Evolutionary conservation across 2,329 filamentous ascomycete species (phyloP), one percentile per base, ranked within the genome.

Genomic region (Aotearoamyces nothofagi): DNA sequence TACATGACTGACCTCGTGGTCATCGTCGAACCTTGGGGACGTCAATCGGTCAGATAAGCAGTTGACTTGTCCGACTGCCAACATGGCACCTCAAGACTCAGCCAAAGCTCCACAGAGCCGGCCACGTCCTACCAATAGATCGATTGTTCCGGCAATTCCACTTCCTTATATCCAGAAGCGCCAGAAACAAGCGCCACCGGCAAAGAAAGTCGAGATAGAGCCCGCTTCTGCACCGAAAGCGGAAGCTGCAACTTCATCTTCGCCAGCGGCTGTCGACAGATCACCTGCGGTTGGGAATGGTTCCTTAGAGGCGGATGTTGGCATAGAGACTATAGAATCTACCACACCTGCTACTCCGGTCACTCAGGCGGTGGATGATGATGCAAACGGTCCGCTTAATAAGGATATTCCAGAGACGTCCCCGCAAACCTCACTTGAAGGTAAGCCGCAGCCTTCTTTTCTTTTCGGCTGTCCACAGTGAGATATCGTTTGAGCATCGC

Each of bases 1-100:
- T 47, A 43, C 44, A 48, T 47, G 43, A 47, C 44, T 43, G 38
- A 30, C 26, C 27, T 27, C 17, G 32, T 38, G 47, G 47, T 47
- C 44, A 44, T 41, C 40, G 47, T 46, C 47, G 35, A 48, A 46
- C 47, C 45, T 49, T 47, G 47, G 47, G 47, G 47, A 51, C 43
- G 46, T 49, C 47, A 38, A 36, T 40, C 27, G 32, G 27, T 32
- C 26, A 27, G 34, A 27, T 17, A 28, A 31, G 20, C 19, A 32
- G 16, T 17, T 32, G 15, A 25, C 23, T 26, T 25, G 9, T 23
- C 23, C 17, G 20, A 32, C 19, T 30, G 28, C 22, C 32, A 39
- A 32, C 22, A 50, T 49, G 45, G 39, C 43, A 19, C 38, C 44
- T 15, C 26, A 38, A 27, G 36, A 40, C 25, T 34, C 45, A 15